Conservation (phyloP, 805 yeast genomes). For the Ogataea ganodermae region DNA sequence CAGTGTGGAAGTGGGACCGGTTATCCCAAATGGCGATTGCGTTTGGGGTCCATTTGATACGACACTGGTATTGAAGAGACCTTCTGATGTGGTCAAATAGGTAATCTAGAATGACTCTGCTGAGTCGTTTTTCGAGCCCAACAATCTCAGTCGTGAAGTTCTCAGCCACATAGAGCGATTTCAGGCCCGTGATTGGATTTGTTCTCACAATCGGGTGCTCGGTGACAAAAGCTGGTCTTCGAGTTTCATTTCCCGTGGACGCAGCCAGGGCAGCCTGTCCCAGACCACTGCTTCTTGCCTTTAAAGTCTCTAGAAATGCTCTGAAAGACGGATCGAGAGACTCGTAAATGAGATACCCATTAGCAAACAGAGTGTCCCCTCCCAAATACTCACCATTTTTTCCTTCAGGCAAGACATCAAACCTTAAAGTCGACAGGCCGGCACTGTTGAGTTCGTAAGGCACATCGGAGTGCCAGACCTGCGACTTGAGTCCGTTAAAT, state of each 20-base stretch:
- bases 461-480: constrained; percentile 68
- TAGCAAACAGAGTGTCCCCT: constrained; percentile 73
- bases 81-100: constrained; percentile 45
- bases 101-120: constrained; percentile 45
- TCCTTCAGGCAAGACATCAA: constrained; percentile 47
- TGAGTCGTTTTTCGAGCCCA: constrained; percentile 50
- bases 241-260: constrained; percentile 44
- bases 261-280: constrained; percentile 46
- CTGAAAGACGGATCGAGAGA: constrained; percentile 66
- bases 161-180: constrained; percentile 52
- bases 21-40: constrained; percentile 63
- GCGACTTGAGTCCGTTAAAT: constrained; percentile 36
- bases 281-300: constrained; percentile 62
- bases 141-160: constrained; percentile 50
- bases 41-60: constrained; percentile 49
- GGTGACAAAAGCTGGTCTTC: constrained; percentile 48
- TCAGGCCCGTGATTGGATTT: constrained; percentile 62
- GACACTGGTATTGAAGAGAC: constrained; percentile 51
- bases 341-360: constrained; percentile 63
- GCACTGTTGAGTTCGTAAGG: constrained; percentile 73
- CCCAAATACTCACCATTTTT: constrained; percentile 38
- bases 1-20: constrained; percentile 50
- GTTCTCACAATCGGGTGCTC: constrained; percentile 62
- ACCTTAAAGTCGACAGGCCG: constrained; percentile 61
- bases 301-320: constrained; percentile 55